Evolutionary conservation across 352 stramenopile species (phyloP).

Genomic region (Thalassiosira oceanica): DNA sequence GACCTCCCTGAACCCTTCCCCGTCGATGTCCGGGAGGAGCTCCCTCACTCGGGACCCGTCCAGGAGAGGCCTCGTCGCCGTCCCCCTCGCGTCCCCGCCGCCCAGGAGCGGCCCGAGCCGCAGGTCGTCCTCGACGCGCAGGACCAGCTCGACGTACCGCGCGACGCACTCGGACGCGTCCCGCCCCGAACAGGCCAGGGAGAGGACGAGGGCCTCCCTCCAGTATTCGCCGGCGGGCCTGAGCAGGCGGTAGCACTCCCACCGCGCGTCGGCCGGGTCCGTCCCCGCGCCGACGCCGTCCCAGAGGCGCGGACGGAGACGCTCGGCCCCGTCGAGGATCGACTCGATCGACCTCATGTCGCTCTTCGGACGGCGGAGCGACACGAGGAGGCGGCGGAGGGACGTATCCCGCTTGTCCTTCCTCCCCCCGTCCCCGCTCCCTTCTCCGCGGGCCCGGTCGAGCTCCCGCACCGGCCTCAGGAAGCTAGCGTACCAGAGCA

Average conservation of each 20-base stretch:
- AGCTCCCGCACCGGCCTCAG: slow-evolving; percentile 20
- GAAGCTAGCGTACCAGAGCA: slow-evolving; percentile 23
- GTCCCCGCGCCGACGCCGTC: neutral
- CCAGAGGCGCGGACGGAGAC: slow-evolving; percentile 1
- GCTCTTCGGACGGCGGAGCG: slow-evolving; percentile 7
- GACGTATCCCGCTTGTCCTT: neutral
- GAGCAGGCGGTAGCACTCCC: slow-evolving; percentile 7
- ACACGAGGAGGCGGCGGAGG: slow-evolving; percentile 7
- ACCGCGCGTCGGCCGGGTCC: slow-evolving; percentile 15
- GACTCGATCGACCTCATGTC: slow-evolving; percentile 20
- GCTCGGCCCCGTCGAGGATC: slow-evolving; percentile 14
- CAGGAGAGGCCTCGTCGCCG: slow-evolving; percentile 7
- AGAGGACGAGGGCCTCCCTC: slow-evolving; percentile 26
- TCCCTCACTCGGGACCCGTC: slow-evolving; percentile 17
- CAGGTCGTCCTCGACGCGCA: slow-evolving; percentile 8
- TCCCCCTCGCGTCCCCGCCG: slow-evolving; percentile 7
- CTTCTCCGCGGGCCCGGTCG: neutral
- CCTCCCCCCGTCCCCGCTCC: neutral
- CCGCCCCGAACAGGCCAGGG: slow-evolving; percentile 10
- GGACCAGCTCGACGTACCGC: slow-evolving; percentile 8
- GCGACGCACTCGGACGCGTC: slow-evolving; percentile 5
- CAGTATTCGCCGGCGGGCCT: slow-evolving; percentile 8
- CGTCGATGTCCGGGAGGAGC: neutral
- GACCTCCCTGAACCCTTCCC: slow-evolving; percentile 8
- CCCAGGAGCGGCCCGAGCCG: slow-evolving; percentile 1